phyloP scores from a whole-genome alignment of 257 asterid genomes.

The Avicennia marina region DNA sequence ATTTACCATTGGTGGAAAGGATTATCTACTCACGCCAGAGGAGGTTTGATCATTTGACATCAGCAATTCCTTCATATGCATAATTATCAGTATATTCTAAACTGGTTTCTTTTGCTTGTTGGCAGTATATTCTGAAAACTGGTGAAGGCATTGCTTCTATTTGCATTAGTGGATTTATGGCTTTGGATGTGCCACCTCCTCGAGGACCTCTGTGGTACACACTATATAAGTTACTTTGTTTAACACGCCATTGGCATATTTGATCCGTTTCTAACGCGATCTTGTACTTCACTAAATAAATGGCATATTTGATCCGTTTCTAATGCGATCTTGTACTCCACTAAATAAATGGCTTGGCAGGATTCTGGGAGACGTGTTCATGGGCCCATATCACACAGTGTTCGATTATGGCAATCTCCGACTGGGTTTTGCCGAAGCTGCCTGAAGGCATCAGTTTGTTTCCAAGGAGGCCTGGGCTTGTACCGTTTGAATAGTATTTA shows the following conservation, averaged over 20 bases:
- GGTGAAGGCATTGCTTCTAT: slow-evolving; percentile 57
- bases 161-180: slow-evolving; percentile 90
- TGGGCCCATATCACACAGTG: slow-evolving; percentile 92
- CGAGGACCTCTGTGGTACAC: slow-evolving; percentile 92
- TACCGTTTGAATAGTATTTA: no score
- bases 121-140: slow-evolving; percentile 73
- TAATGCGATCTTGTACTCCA: slow-evolving; percentile 11
- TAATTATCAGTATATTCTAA: no score
- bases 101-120: slow-evolving; percentile 4
- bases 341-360: slow-evolving; percentile 29
- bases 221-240: background rate
- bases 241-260: no score
- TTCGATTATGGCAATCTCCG: slow-evolving; percentile 81
- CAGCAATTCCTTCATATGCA: no score
- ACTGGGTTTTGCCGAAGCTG: slow-evolving; percentile 87
- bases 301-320: no score
- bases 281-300: no score
- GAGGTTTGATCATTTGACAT: no score
- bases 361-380: slow-evolving; percentile 96
- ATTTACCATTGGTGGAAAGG: slow-evolving; percentile 58
- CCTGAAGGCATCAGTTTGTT: no score
- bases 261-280: no score
- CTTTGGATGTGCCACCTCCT: slow-evolving; percentile 81
- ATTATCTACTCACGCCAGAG: slow-evolving; percentile 66
- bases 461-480: no score